phyloP scores from a whole-genome alignment of 2,329 filamentous ascomycete genomes.

The Hypoxylon sp. region DNA sequence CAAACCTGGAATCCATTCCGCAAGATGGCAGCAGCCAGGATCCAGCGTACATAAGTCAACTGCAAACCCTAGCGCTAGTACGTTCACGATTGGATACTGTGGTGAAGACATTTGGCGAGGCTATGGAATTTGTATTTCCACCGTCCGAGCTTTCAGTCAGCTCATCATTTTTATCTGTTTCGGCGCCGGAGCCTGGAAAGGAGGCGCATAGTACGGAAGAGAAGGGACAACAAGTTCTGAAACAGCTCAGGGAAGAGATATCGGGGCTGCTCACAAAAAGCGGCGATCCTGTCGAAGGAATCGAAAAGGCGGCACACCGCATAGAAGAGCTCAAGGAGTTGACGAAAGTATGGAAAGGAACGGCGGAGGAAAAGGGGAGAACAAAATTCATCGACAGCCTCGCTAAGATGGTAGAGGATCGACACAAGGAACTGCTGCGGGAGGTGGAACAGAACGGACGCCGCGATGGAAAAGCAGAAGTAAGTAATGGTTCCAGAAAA shows the following conservation, averaged over 20 bases:
- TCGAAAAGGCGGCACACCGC: constrained; percentile 78
- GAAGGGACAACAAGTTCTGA: constrained; percentile 85
- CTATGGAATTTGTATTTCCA: constrained; percentile 94
- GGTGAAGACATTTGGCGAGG: constrained; percentile 91
- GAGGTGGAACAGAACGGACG: constrained; percentile 62
- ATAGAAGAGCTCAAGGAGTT: constrained; percentile 84
- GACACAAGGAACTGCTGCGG: constrained; percentile 65
- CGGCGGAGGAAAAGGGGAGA: constrained; percentile 90
- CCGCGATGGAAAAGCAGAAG: constrained; percentile 54
- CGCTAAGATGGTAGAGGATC: constrained; percentile 85
- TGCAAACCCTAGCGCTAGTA: constrained; percentile 86
- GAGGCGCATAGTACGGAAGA: constrained; percentile 79
- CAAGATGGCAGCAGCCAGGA: constrained; percentile 42
- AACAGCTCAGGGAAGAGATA: constrained; percentile 78
- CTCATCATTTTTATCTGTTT: constrained; percentile 90
- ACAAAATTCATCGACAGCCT: constrained; percentile 84
- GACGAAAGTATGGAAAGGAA: constrained; percentile 91
- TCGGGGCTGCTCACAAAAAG: constrained; percentile 70
- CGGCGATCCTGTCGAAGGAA: constrained; percentile 71
- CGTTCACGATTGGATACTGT: constrained; percentile 88
- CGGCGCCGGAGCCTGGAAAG: constrained; percentile 79
- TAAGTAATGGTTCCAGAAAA: constrained; percentile 52
- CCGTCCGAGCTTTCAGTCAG: constrained; percentile 87
- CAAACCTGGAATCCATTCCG: constrained; percentile 41
- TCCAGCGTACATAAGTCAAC: constrained; percentile 78